Evolutionary conservation across 495 filamentous ascomycete genomes (phyloP), one percentile per base, ranked within the genome.

Genomic region (Penicillium maclennaniae): DNA sequence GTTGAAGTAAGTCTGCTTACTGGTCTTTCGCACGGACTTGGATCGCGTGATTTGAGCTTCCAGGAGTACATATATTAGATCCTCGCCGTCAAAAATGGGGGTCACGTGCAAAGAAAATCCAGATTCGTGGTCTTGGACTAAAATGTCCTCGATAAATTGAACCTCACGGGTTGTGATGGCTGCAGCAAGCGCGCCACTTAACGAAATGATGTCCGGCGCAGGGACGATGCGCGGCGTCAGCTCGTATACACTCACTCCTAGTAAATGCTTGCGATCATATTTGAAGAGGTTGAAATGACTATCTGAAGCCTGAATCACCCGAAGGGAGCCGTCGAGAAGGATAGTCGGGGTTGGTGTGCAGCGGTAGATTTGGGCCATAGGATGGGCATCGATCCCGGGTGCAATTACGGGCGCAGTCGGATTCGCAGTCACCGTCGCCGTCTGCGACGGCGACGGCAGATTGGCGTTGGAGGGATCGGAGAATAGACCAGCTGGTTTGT

Each of bases 321-420:
- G 62, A 42, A 77, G 69, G 0, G 70, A 59, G 16, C 75, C 67
- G 47, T 81, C 71, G 5, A 84, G 66, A 37, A 83, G 53, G 25
- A 83, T 60, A 12, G 73, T 72, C 2, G 80, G 75, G 2, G 76
- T 69, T 1, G 81, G 80, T 0, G 73, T 78, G 38, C 66, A 59
- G 49, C 78, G 77, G 60, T 74, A 75, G 44, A 82, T 68, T n/a
- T 63, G 63, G 45, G 51, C 49, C 46, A 71, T 47, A 14, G 59
- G 43, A 34, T 34, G 31, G 36, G 61, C 44, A 28, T 57, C 34
- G 3, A n/a, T 14, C 7, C 40, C 15, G 28, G 41, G 48, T 14
- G 37, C 37, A 19, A 3, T 41, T 12, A 12, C 8, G 31, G 31
- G 10, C 9, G 3, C 31, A 12, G 5, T 34, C 31, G 31, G 10